Conservation (phyloP, 2,329 filamentous ascomycete species). For the Ophiocordyceps sinensis region DNA sequence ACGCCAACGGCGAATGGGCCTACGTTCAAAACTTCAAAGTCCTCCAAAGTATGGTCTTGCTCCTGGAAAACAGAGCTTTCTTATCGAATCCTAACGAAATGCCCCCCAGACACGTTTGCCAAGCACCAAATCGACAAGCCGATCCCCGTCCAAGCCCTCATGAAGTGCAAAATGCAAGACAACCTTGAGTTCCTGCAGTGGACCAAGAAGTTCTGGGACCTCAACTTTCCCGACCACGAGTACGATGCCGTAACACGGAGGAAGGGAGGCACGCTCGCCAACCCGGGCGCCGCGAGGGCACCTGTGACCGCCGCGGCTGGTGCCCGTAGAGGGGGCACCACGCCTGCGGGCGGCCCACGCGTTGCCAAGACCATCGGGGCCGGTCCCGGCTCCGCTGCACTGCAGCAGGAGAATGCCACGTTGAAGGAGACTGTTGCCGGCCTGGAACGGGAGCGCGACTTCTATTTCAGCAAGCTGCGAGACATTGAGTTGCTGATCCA, state of each 20-base stretch:
- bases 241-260: slow-evolving; percentile 82
- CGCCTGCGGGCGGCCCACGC: slow-evolving; percentile 36
- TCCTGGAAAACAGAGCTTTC: background rate
- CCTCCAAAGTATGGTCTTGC: slow-evolving; percentile 62
- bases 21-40: slow-evolving; percentile 99
- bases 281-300: slow-evolving; percentile 31
- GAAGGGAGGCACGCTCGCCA: slow-evolving; percentile 56
- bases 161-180: slow-evolving; percentile 99
- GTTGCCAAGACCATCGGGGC: slow-evolving; percentile 31
- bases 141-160: slow-evolving; percentile 73
- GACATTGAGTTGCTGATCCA: slow-evolving; percentile 95
- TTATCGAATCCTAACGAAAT: slow-evolving; percentile 3
- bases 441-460: slow-evolving; percentile 90
- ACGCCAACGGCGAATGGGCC: slow-evolving; percentile 90
- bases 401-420: slow-evolving; percentile 74
- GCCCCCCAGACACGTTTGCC: slow-evolving; percentile 55
- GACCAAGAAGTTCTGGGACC: slow-evolving; percentile 94
- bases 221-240: slow-evolving; percentile 92
- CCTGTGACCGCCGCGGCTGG: slow-evolving; percentile 35
- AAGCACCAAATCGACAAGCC: slow-evolving; percentile 82
- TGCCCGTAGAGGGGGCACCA: slow-evolving; percentile 42
- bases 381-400: slow-evolving; percentile 50
- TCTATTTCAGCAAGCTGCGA: slow-evolving; percentile 97
- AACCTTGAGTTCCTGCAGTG: slow-evolving; percentile 98
- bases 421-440: slow-evolving; percentile 93